A percentile compares a stretch with the other conserved stretches of the same genome.
phyloP scores from a whole-genome alignment of 2,329 filamentous ascomycete genomes.

The Aspergillus ibericus region DNA sequence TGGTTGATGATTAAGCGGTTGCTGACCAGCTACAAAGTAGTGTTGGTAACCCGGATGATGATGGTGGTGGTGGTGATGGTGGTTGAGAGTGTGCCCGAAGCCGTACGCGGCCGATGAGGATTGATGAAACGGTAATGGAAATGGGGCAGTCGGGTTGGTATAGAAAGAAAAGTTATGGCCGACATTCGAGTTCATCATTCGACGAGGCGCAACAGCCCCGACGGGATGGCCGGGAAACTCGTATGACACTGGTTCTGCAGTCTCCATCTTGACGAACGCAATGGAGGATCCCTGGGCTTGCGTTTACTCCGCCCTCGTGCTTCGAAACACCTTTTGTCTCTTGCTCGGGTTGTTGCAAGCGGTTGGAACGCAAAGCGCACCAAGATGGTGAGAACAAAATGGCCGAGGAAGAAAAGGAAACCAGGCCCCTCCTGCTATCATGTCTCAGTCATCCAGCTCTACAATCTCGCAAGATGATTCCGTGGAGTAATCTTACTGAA shows the following conservation, averaged over 20 bases:
- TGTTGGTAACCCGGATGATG: slow-evolving; percentile 33
- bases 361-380: neutral
- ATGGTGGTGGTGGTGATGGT: slow-evolving; percentile 24
- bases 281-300: neutral
- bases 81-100: slow-evolving; percentile 36
- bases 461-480: neutral
- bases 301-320: neutral
- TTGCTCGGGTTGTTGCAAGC: neutral
- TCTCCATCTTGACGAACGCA: slow-evolving; percentile 34
- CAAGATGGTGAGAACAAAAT: neutral
- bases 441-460: neutral
- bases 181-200: slow-evolving; percentile 38
- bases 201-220: slow-evolving; percentile 37
- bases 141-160: slow-evolving; percentile 36
- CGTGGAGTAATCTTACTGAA: neutral
- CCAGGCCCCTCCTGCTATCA: neutral
- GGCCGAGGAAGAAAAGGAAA: neutral
- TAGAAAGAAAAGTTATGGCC: slow-evolving; percentile 39
- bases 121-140: slow-evolving; percentile 39
- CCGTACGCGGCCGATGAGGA: slow-evolving; percentile 31
- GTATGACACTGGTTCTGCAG: slow-evolving; percentile 42
- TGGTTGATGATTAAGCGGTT: slow-evolving; percentile 26
- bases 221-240: slow-evolving; percentile 41
- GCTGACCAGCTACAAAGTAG: slow-evolving; percentile 35
- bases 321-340: neutral